phyloP scores from a whole-genome alignment of 2,329 filamentous ascomycete species.

The Penicillium sumatraense region DNA sequence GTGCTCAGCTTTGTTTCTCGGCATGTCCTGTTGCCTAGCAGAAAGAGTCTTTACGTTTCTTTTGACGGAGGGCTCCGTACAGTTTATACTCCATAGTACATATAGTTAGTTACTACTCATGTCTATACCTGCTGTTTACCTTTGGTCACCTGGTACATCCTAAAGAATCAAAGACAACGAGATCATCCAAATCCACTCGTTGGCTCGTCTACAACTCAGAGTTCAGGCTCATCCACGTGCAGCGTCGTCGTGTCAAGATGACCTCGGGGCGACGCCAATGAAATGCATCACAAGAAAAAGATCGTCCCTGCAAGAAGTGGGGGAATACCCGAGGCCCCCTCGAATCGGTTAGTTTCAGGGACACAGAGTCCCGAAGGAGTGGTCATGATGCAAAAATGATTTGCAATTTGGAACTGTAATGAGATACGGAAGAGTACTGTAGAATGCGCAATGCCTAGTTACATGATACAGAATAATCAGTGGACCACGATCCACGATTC shows the following conservation, averaged over 20 bases:
- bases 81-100: not conserved
- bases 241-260: conserved; percentile 1
- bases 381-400: conserved; percentile 1
- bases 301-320: conserved; percentile 21
- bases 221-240: conserved; percentile 22
- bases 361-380: not conserved
- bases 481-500: not conserved
- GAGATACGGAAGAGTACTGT: not conserved
- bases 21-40: not conserved
- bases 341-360: conserved; percentile 9
- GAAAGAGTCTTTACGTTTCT: too few species aligned
- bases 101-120: not conserved
- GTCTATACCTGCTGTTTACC: not conserved
- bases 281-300: conserved; percentile 13
- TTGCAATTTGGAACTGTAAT: not conserved
- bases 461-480: conserved; percentile 24
- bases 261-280: conserved; percentile 17
- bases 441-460: conserved; percentile 23
- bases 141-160: not conserved
- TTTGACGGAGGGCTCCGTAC: too few species aligned
- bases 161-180: not conserved
- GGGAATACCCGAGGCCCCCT: conserved; percentile 24
- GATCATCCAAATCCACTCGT: not conserved
- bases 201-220: too few species aligned
- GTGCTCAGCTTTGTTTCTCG: not conserved